Base-by-base conservation (phyloP, 306 rosid species). In the Astragalus glycyphyllos region DNA sequence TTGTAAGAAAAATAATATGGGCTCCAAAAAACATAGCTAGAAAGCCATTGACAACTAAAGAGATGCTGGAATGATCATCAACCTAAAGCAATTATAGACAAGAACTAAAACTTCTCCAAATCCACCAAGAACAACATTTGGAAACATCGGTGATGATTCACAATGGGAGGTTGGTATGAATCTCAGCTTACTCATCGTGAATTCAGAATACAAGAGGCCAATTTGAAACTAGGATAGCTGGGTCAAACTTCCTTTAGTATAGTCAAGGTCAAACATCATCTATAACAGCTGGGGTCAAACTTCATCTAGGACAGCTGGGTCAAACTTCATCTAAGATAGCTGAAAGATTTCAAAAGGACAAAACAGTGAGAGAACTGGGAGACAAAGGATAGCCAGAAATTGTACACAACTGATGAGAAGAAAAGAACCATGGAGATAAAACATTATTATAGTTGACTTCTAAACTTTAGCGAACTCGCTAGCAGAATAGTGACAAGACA, bases 401-500 rank as follows among this genome's bases (percentile, higher is more conserved):
- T 51, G 11, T 56, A 5, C 15, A n/a, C 17, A 8, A 12, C 16
- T n/a, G 11, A 56, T 12, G 61, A 29, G 61, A 56, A 56, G 16
- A 31, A 56, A 56, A 31, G 62, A 56, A 56, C 3, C 42, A 32
- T 6, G 63, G 63, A 1, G 42, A 31, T 57, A 32, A 32, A 12
- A 57, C 34, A 57, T 57, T 57, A 57, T 57, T 57, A 56, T 31
- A 31, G 63, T 57, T 31, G 31, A 32, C 11, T 32, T n/a, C 62
- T 31, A 57, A 14, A 57, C 16, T 57, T 57, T 7, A 57, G 63
- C 4, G 42, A 57, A 1, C 42, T 31, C 11, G 63, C 8, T 32
- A 57, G 42, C 8, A 1, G 63, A 31, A 31, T 31, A 57, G 41
- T 31, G 31, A 16, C 63, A 32, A 7, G 63, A 57, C 35, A 57